Evolutionary conservation across 2,329 filamentous ascomycete genomes (phyloP), one percentile per base, ranked within the genome.

Genomic region (Coniella lustricola): DNA sequence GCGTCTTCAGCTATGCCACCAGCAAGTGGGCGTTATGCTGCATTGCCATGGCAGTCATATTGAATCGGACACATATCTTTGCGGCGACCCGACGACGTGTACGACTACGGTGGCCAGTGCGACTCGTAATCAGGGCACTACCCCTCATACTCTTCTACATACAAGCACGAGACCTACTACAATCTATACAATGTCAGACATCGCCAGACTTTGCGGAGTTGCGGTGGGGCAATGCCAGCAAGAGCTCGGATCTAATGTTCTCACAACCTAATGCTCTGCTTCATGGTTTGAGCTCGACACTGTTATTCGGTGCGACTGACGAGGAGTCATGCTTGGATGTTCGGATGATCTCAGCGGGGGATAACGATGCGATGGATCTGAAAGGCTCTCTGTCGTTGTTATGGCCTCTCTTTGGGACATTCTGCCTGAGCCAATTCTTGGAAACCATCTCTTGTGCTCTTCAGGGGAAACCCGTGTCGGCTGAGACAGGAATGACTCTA

Each of bases 41-140:
- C 59, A 83, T 97, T 58, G 80, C 84, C 33, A 87, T 91, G 74
- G 89, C 89, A 18, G 79, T 97, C 50, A 70, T 96, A 50, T 73
- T 97, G 20, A 97, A 97, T 63, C 82, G 93, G 49, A 94, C 93
- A 7, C 84, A 90, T 50, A 93, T 97, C 57, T 97, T 95, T 66
- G 91, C 90, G 36, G 91, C 90, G 0, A 91, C 89, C 13, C 77
- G 93, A 53, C 79, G 90, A 46, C 82, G 87, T 46, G 72, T 96
- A n/a, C 77, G 78, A 9, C 73, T 97, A 2, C 77, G 77, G 48
- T 91, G 87, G 81, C 77, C 82, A 32, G 70, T 84, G 44, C 81
- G 89, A 37, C 66, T 94, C 3, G 64, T 81, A 7, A 65, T 95
- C 13, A 85, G 90, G 44, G 69, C 84, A 29, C 62, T 83, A 3